Percentiles rank a stretch among this genome's conserved stretches.
Conservation (phyloP, 495 filamentous ascomycete species). For the Xylaria telfairii region DNA sequence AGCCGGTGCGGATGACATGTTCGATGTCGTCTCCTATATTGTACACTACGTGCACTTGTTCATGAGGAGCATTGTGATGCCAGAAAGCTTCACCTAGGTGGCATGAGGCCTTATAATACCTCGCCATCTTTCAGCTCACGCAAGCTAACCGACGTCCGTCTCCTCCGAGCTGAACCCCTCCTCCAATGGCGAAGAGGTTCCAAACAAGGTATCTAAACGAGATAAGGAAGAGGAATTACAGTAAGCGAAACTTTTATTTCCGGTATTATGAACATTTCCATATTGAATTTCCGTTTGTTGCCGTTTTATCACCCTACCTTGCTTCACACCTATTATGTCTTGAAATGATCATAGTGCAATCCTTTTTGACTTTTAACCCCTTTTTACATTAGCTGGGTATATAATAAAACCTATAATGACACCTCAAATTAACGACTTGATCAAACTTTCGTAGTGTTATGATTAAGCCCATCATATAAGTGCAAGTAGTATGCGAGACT, state of each 20-base stretch:
- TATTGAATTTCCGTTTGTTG: no score
- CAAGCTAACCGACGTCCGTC: neutral
- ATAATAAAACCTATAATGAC: no score
- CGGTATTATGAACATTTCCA: no score
- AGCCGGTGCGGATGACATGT: neutral
- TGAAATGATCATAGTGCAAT: no score
- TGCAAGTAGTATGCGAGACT: no score
- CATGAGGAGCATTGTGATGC: neutral
- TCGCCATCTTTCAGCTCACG: neutral
- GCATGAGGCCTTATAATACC: neutral
- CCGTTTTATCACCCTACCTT: no score
- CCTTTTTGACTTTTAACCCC: no score
- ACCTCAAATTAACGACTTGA: no score
- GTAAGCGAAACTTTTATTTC: neutral
- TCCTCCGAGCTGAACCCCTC: slow-evolving; percentile 7
- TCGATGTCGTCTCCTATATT: neutral
- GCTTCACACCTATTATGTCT: no score
- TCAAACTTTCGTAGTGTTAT: no score
- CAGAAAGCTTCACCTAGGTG: neutral
- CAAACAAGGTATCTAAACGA: neutral
- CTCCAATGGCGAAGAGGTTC: neutral
- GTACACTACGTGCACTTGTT: neutral
- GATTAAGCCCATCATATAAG: no score
- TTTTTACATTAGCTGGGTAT: no score
- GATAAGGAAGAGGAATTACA: neutral